A percentile compares a stretch with the other conserved stretches of the same genome.
These are phyloP conservation scores for Suillus subaureus DNA, from an alignment of 768 basidiomycete genomes.

Conservation along the genomic window DNA sequence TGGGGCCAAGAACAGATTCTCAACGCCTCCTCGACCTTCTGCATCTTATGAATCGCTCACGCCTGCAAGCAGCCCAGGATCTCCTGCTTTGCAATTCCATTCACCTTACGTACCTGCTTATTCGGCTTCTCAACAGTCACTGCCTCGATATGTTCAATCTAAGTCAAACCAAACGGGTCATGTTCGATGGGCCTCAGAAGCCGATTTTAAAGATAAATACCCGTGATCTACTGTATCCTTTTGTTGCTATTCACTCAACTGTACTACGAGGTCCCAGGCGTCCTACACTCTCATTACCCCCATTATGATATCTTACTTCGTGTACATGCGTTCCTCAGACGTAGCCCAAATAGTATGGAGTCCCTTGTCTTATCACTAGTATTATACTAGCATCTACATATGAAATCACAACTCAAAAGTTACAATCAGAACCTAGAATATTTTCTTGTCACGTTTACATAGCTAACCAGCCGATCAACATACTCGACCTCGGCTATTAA, in stretches of 20 bases:
- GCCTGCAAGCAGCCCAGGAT: slow-evolving; percentile 12
- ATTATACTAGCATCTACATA: neutral
- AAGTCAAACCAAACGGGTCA: slow-evolving; percentile 9
- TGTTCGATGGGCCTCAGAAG: slow-evolving; percentile 29
- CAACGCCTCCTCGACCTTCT: slow-evolving; percentile 17
- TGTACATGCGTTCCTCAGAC: neutral
- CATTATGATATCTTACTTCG: neutral
- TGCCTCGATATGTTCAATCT: slow-evolving; percentile 4
- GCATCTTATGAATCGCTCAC: slow-evolving; percentile 7
- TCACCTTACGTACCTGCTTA: neutral
- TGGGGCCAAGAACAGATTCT: slow-evolving; percentile 4
- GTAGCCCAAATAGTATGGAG: neutral
- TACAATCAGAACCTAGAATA: slow-evolving; percentile 1
- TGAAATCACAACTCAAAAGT: slow-evolving; percentile 5
- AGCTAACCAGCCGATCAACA: neutral
- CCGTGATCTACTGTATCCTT: neutral
- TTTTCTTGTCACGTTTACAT: neutral
- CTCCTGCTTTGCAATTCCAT: slow-evolving; percentile 6
- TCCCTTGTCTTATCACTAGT: neutral
- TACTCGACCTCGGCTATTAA: neutral
- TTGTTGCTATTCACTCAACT: neutral
- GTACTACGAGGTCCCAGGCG: neutral
- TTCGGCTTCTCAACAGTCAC: slow-evolving; percentile 9
- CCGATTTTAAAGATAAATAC: neutral
- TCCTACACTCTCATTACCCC: neutral